phyloP scores from a whole-genome alignment of 2,329 filamentous ascomycete genomes.

The Verticillium klebahnii region DNA sequence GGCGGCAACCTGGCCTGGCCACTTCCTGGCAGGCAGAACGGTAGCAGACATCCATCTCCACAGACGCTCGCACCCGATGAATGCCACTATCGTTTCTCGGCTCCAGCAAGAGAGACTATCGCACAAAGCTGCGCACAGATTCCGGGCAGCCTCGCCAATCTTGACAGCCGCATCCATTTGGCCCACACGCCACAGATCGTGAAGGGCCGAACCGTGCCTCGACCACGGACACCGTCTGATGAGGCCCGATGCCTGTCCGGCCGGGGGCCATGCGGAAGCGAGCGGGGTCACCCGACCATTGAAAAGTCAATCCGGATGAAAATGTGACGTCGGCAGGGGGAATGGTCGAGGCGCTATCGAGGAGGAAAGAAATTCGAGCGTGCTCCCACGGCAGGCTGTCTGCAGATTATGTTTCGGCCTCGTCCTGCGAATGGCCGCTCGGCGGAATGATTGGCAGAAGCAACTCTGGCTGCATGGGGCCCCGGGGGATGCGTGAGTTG shows the following conservation, averaged over 20 bases:
- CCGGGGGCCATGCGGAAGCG: not conserved
- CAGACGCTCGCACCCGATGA: too few relatives aligned
- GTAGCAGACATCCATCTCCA: too few relatives aligned
- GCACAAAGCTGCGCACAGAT: not conserved
- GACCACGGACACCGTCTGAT: not conserved
- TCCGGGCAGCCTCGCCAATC: not conserved
- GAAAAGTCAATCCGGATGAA: not conserved
- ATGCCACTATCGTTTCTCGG: too few relatives aligned
- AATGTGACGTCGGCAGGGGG: not conserved
- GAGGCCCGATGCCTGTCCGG: not conserved
- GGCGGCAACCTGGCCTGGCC: too few relatives aligned
- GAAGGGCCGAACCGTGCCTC: not conserved
- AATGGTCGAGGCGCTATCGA: not conserved
- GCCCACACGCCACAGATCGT: not conserved
- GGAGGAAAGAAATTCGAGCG: not conserved
- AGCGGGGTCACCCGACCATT: not conserved
- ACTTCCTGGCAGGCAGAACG: too few relatives aligned
- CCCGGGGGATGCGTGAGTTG: not conserved
- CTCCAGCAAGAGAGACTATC: not conserved
- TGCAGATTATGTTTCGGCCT: not conserved
- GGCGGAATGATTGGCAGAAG: constrained; percentile 2
- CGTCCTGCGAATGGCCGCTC: not conserved
- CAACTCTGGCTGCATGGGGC: not conserved
- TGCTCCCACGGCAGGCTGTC: not conserved
- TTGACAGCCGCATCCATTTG: not conserved